A percentile compares a stretch with the other conserved stretches of the same genome.
These are phyloP conservation scores for Malassezia japonica DNA, from an alignment of 1,284 basidiomycete species.

Conservation along the genomic window DNA sequence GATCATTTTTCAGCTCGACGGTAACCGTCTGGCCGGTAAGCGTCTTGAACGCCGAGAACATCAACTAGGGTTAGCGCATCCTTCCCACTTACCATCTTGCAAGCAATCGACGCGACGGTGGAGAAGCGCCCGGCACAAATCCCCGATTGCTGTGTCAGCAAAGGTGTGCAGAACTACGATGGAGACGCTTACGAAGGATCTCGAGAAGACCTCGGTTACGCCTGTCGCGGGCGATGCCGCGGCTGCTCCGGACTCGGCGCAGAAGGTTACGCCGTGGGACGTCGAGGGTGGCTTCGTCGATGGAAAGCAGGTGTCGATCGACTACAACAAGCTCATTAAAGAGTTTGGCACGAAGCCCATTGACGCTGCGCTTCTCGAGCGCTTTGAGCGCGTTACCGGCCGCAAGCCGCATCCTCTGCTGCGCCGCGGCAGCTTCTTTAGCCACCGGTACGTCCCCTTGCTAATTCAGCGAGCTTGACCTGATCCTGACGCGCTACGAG, in stretches of 20 bases:
- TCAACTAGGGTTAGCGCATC: conserved; percentile 58
- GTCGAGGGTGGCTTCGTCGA: conserved; percentile 89
- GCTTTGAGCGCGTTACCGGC: conserved; percentile 86
- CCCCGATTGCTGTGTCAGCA: conserved; percentile 4
- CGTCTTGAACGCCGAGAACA: conserved; percentile 98
- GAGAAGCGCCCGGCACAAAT: conserved; percentile 1
- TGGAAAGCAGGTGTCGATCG: conserved; percentile 63
- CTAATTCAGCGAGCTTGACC: conserved; percentile 69
- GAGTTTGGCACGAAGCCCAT: conserved; percentile 87
- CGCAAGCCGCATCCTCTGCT: conserved; percentile 81
- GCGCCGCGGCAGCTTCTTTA: conserved; percentile 90
- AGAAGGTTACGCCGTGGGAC: conserved; percentile 95
- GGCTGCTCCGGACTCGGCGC: conserved; percentile 45
- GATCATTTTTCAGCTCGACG: conserved; percentile 97
- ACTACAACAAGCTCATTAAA: conserved; percentile 89
- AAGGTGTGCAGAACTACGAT: conserved; percentile 11
- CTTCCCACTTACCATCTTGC: conserved; percentile 4
- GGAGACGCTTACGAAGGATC: conserved; percentile 24
- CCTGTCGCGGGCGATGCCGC: neutral
- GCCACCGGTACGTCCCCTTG: conserved; percentile 64
- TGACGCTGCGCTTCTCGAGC: conserved; percentile 65
- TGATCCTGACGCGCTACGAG: conserved; percentile 89
- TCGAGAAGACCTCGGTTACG: conserved; percentile 26
- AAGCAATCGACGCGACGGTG: neutral
- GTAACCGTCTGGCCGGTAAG: conserved; percentile 83